phyloP scores from a whole-genome alignment of 345 rosid species.

The Schrenkiella parvula region DNA sequence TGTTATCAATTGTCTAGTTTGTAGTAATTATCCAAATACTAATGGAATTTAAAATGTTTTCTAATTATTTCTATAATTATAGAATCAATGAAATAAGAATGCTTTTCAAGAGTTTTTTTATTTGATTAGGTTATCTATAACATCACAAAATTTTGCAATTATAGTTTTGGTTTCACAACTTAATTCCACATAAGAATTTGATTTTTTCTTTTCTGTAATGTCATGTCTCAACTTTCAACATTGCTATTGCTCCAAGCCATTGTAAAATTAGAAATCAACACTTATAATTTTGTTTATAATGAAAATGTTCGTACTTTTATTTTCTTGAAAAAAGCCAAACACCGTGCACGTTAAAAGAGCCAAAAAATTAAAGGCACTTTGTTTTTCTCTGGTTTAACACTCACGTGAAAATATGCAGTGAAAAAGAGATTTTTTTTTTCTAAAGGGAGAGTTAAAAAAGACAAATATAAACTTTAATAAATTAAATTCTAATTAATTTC shows the following conservation, averaged over 20 bases:
- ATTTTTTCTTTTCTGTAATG: not conserved
- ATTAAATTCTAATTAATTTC: not conserved
- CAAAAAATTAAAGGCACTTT: slow-evolving; percentile 30
- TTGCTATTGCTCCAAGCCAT: not conserved
- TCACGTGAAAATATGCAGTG: slow-evolving; percentile 36
- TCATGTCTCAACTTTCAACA: not conserved
- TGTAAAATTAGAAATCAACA: not conserved
- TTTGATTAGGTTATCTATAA: not conserved
- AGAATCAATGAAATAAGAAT: no score
- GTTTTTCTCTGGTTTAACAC: slow-evolving; percentile 32
- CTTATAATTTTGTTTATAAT: not conserved
- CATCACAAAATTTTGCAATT: not conserved
- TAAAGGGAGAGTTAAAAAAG: not conserved
- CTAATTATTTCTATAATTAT: no score
- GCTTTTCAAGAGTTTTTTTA: no score
- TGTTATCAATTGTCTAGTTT: no score
- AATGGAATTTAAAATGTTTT: no score
- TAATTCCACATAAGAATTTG: not conserved
- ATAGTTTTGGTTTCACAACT: not conserved
- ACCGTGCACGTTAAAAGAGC: slow-evolving; percentile 31
- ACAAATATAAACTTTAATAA: slow-evolving; percentile 20
- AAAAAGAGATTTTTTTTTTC: slow-evolving; percentile 11
- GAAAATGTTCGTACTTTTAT: not conserved
- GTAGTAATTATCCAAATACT: no score
- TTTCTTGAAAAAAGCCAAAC: slow-evolving; percentile 21